Evolutionary conservation across 2,329 filamentous ascomycete species (phyloP), one percentile per base, ranked within the genome.

Genomic region (Cryphonectria carpinicola): DNA sequence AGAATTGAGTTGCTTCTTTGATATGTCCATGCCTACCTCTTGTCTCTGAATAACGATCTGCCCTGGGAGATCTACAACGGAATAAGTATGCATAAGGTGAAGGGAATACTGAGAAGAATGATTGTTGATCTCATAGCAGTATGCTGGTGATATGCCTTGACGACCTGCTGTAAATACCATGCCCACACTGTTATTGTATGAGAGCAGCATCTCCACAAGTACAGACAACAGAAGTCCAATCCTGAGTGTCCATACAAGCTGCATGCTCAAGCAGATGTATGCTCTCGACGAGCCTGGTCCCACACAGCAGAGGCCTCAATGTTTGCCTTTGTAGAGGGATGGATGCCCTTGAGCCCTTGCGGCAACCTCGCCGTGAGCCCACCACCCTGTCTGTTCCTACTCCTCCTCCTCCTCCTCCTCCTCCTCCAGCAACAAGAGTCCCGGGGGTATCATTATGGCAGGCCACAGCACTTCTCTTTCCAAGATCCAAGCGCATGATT

Each of bases 391-490:
- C 54, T 39, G 13, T 39, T 22, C 43, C 43, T 41, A 13, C 65
- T 70, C 43, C 3, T 25, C 11, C 22, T 46, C 39, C 39, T 41
- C n/a, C 65, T 70, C 43, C 3, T 46, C 43, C 43, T 41, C 17
- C 65, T 70, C 43, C 4, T 25, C 11, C n/a, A 17, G 28, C n/a
- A 64, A 28, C 52, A 54, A 54, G 19, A 60, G 46, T 11, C 58
- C 13, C 56, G 69, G 69, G 69, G 69, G 69, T 71, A 71, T 71
- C 61, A 68, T 65, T 67, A 41, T 68, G 69, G 19, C 35, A 39
- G 32, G 46, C 35, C 19, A 4, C 58, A 60, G 22, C 19, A 11
- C 35, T 62, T 39, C 35, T 35, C 41, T 35, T 58, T 58, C 11
- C 22, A 22, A 62, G 56, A 41, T 41, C 41, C 58, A 54, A 39